Evolutionary conservation across 306 rosid species (phyloP).

Genomic region (Lagenaria siceraria): DNA sequence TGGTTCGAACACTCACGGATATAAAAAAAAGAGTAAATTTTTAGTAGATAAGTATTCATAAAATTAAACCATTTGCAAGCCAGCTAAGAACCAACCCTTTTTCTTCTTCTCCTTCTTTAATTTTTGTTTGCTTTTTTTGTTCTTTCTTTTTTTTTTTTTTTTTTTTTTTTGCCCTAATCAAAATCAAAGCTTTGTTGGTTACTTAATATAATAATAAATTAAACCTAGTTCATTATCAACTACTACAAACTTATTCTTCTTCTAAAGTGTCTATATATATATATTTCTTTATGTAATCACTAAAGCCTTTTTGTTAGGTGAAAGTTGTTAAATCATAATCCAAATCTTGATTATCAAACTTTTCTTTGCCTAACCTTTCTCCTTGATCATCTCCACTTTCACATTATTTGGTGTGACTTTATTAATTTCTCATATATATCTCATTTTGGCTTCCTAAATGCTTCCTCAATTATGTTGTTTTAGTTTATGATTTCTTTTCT

Average conservation of each 20-base stretch:
- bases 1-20: too few relatives aligned
- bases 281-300: neutral
- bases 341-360: neutral
- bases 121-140: neutral
- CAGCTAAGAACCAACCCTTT: neutral
- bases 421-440: neutral
- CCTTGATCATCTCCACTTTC: neutral
- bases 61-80: constrained; percentile 1
- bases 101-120: neutral
- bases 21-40: too few relatives aligned
- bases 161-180: neutral
- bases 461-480: neutral
- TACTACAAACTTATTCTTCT: neutral
- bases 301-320: constrained; percentile 1
- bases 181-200: neutral
- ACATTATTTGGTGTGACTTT: neutral
- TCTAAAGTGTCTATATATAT: too few relatives aligned
- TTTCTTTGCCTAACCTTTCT: neutral
- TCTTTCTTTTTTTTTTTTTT: neutral
- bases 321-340: neutral
- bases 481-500: neutral
- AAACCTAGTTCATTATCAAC: neutral
- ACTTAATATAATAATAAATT: neutral
- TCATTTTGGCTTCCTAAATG: neutral
- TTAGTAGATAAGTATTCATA: neutral